phyloP scores from a whole-genome alignment of 192 early-diverging fungal species.

The Jimgerdemannia flammicorona region DNA sequence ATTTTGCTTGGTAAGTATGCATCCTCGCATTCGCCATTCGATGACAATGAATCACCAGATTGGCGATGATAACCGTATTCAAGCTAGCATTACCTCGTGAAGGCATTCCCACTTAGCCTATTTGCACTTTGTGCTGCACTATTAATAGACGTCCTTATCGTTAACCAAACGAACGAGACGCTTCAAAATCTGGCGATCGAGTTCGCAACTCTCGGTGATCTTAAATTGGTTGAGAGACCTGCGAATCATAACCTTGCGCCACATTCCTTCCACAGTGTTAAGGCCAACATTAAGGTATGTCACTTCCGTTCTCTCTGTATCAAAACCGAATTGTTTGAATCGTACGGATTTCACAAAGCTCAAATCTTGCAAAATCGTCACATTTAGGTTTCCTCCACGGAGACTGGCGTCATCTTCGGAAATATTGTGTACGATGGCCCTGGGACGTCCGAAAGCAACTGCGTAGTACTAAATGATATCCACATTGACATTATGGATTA shows the following conservation, averaged over 20 bases:
- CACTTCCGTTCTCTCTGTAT: not conserved
- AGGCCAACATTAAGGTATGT: constrained; percentile 92
- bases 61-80: not conserved
- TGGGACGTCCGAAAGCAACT: constrained; percentile 83
- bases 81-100: no score
- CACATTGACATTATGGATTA: constrained; percentile 99
- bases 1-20: constrained; percentile 72
- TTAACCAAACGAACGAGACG: constrained; percentile 94
- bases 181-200: constrained; percentile 97
- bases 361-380: not conserved
- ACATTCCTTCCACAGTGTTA: constrained; percentile 91
- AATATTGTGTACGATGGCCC: constrained; percentile 99
- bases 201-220: constrained; percentile 96
- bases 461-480: constrained; percentile 95
- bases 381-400: constrained; percentile 84
- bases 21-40: not conserved
- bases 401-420: constrained; percentile 97
- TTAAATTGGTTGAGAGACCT: constrained; percentile 96
- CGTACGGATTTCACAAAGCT: no score
- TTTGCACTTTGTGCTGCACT: no score
- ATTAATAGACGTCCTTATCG: constrained; percentile 84
- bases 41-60: not conserved
- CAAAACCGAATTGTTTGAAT: no score
- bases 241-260: constrained; percentile 83
- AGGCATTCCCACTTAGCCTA: not conserved